A percentile compares a stretch with the other conserved stretches of the same genome.
Conservation (phyloP, 768 basidiomycete genomes). For the Boletus edulis region DNA sequence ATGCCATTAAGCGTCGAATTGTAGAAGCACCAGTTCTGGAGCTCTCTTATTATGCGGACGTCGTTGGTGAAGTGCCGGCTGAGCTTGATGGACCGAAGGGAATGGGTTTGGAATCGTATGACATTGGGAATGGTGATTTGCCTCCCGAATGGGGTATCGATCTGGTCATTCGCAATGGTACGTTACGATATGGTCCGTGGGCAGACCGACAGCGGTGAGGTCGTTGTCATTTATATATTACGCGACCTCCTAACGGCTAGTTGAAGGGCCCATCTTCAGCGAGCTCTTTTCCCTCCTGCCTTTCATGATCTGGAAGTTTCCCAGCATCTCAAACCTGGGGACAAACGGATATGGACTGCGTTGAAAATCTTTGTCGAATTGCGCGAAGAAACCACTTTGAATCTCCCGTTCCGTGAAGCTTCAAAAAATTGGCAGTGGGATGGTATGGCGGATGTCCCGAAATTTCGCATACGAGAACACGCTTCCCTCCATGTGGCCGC, state of each 20-base stretch:
- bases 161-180: constrained; percentile 71
- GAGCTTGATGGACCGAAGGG: constrained; percentile 29
- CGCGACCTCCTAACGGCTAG: constrained; percentile 1
- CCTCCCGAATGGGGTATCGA: constrained; percentile 95
- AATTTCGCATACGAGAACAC: constrained; percentile 57
- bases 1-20: constrained; percentile 83
- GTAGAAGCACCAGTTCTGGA: constrained; percentile 77
- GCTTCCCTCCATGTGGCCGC: constrained; percentile 72
- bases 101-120: constrained; percentile 45
- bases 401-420: constrained; percentile 88
- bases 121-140: constrained; percentile 84
- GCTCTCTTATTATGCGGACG: constrained; percentile 83
- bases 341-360: constrained; percentile 78
- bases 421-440: constrained; percentile 99
- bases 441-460: constrained; percentile 46
- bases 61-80: constrained; percentile 70
- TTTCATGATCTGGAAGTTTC: constrained; percentile 65
- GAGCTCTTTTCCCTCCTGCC: constrained; percentile 76
- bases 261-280: constrained; percentile 70
- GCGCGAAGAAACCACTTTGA: constrained; percentile 68
- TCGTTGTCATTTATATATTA: not conserved
- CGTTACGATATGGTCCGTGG: constrained; percentile 91
- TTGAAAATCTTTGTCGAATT: constrained; percentile 82
- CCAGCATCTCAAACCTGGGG: constrained; percentile 63
- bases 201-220: constrained; percentile 86